Conservation (phyloP, 192 early-diverging fungal genomes). For the Gaertneriomyces sp. region DNA sequence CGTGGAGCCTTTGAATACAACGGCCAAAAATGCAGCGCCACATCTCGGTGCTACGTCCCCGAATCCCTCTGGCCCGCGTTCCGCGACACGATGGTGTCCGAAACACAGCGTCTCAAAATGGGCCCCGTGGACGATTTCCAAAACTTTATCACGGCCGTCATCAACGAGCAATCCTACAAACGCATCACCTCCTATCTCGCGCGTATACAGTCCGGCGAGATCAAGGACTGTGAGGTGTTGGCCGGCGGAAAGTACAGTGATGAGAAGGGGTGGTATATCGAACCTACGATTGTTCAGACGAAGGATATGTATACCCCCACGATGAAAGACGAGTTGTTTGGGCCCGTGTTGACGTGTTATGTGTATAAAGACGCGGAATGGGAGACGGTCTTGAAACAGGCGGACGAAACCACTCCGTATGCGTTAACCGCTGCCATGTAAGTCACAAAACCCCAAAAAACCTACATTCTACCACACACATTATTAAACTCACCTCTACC, state of each 20-base stretch:
- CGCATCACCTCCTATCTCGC: conserved; percentile 92
- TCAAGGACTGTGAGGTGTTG: conserved; percentile 70
- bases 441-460: conserved; percentile 1
- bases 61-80: conserved; percentile 76
- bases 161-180: conserved; percentile 88
- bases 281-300: conserved; percentile 87
- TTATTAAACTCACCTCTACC: background rate
- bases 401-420: conserved; percentile 77
- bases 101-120: conserved; percentile 73
- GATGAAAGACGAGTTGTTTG: conserved; percentile 96
- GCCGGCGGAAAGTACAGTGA: conserved; percentile 75
- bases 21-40: conserved; percentile 98
- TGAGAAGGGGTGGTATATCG: conserved; percentile 80
- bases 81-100: conserved; percentile 57
- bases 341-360: conserved; percentile 90
- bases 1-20: conserved; percentile 94
- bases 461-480: background rate
- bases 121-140: conserved; percentile 81
- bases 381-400: conserved; percentile 61
- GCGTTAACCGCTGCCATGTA: conserved; percentile 82
- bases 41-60: conserved; percentile 86
- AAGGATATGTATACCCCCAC: conserved; percentile 77
- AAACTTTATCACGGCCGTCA: conserved; percentile 87
- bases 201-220: conserved; percentile 65
- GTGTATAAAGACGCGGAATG: conserved; percentile 81